A percentile compares a stretch with the other conserved stretches of the same genome.
phyloP scores from a whole-genome alignment of 768 basidiomycete genomes.

The Agrocybe pediades region DNA sequence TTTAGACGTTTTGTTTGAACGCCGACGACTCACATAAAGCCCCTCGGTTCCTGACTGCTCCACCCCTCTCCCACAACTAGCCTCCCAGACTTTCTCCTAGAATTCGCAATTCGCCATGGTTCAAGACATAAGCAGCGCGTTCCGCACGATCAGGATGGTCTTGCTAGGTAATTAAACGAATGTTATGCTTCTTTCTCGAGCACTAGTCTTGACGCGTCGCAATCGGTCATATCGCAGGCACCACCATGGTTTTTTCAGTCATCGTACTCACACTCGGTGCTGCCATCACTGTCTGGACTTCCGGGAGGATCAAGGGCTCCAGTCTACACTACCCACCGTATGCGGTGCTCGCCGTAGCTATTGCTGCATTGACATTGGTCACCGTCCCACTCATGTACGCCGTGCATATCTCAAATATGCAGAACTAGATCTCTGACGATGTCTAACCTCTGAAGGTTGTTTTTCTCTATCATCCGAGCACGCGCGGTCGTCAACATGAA shows the following conservation, averaged over 20 bases:
- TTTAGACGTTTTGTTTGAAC: no score
- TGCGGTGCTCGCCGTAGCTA: slow-evolving; percentile 7
- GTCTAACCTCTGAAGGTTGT: slow-evolving; percentile 25
- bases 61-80: no score
- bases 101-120: no score
- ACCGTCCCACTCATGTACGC: slow-evolving; percentile 40
- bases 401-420: background rate
- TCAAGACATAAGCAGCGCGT: background rate
- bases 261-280: slow-evolving; percentile 14
- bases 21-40: no score
- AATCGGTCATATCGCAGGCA: background rate
- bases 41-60: no score
- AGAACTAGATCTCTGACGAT: background rate
- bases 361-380: slow-evolving; percentile 32
- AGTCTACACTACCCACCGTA: slow-evolving; percentile 7
- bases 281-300: slow-evolving; percentile 18
- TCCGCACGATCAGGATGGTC: background rate
- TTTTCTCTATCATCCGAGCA: slow-evolving; percentile 32
- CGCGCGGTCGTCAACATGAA: slow-evolving; percentile 40
- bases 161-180: background rate
- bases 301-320: background rate
- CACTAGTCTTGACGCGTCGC: background rate
- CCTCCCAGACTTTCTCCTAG: no score
- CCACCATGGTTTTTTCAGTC: background rate
- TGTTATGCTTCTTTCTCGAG: background rate